Evolutionary conservation across 306 rosid genomes (phyloP).

Genomic region (Fragaria nilgerrensis): DNA sequence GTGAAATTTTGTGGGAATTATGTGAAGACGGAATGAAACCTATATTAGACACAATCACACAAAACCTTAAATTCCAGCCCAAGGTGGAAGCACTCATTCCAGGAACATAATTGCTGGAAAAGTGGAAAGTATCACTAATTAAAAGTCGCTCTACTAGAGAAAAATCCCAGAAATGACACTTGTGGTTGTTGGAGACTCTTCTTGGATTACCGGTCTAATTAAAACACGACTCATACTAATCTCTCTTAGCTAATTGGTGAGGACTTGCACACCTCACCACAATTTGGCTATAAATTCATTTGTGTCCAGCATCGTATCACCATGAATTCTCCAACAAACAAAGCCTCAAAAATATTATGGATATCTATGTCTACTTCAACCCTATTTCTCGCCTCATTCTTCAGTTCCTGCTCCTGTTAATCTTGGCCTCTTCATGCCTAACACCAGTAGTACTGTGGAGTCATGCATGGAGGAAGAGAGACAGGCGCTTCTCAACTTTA

Average conservation of each 20-base stretch:
- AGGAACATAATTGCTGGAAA: too few relatives aligned
- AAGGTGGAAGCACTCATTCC: too few relatives aligned
- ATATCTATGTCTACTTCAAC: not conserved
- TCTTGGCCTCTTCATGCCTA: not conserved
- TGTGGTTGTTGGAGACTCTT: not conserved
- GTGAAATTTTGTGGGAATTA: too few relatives aligned
- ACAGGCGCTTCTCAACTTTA: not conserved
- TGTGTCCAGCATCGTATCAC: not conserved
- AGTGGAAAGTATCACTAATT: too few relatives aligned
- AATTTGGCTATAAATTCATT: not conserved
- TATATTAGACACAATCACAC: too few relatives aligned
- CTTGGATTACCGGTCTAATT: not conserved
- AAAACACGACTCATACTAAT: not conserved
- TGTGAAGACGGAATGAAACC: too few relatives aligned
- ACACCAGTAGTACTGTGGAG: not conserved
- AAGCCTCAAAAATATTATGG: not conserved
- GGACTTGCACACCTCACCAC: not conserved
- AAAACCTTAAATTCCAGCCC: too few relatives aligned
- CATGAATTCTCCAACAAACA: not conserved
- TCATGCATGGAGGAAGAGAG: constrained; percentile 5
- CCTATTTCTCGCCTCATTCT: not conserved
- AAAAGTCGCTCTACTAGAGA: too few relatives aligned
- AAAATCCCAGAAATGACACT: too few relatives aligned
- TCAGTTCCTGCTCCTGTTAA: not conserved
- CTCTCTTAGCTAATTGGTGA: not conserved